A percentile compares a stretch with the other conserved stretches of the same genome.
phyloP scores from a whole-genome alignment of 2,329 filamentous ascomycete genomes.

The Coleophoma crateriformis region DNA sequence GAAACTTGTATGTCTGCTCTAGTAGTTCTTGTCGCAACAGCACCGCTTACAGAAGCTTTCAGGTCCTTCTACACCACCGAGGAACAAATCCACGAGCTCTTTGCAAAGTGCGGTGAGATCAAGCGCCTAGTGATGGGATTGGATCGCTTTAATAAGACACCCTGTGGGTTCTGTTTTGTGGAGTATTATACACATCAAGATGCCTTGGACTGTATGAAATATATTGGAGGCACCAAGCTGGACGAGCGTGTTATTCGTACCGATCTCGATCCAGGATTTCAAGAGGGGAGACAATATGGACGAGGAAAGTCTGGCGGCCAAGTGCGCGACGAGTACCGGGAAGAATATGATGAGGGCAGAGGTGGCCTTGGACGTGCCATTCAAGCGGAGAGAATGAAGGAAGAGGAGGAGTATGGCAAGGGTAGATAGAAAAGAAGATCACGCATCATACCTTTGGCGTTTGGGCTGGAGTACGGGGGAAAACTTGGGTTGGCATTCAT shows the following conservation, averaged over 20 bases:
- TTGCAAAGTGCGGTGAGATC: constrained; percentile 94
- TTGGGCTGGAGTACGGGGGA: constrained; percentile 11
- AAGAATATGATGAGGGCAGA: constrained; percentile 92
- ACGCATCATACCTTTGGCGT: background rate
- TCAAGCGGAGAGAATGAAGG: constrained; percentile 53
- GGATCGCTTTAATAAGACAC: constrained; percentile 94
- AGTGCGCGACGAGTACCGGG: constrained; percentile 94
- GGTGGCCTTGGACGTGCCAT: constrained; percentile 82
- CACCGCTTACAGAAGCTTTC: constrained; percentile 8
- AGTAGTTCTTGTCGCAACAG: background rate
- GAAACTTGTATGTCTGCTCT: constrained; percentile 69
- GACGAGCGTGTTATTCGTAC: constrained; percentile 96
- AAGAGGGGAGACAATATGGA: constrained; percentile 93
- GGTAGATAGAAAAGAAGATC: constrained; percentile 37
- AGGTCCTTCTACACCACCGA: constrained; percentile 98
- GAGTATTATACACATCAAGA: constrained; percentile 99
- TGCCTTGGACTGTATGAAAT: constrained; percentile 97
- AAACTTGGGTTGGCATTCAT: constrained; percentile 14
- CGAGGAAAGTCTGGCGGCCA: constrained; percentile 94
- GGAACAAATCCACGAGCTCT: constrained; percentile 97
- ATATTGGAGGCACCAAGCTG: constrained; percentile 94
- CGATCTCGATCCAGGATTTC: constrained; percentile 91
- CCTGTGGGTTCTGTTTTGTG: constrained; percentile 98
- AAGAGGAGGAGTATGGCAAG: constrained; percentile 54
- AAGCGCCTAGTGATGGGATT: constrained; percentile 97